phyloP scores from a whole-genome alignment of 2,329 filamentous ascomycete genomes.

The Coniochaeta prunicola region DNA sequence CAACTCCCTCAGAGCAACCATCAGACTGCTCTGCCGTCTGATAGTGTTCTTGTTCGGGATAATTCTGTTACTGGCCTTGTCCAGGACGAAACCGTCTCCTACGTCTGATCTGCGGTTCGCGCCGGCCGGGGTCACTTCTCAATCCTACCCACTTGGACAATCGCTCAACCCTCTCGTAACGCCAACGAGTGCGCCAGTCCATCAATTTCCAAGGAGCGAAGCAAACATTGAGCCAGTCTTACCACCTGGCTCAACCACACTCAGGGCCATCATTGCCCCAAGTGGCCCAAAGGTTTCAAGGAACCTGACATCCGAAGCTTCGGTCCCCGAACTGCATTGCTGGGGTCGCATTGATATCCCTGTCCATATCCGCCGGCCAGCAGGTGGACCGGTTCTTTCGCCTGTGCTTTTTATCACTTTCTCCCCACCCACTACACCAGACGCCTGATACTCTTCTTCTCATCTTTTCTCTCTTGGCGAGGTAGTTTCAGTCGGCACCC shows the following conservation, averaged over 20 bases:
- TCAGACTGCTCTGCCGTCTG: constrained; percentile 20
- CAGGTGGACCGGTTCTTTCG: constrained; percentile 3
- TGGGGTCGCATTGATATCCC: constrained; percentile 7
- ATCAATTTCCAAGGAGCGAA: constrained; percentile 2
- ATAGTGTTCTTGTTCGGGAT: constrained; percentile 18
- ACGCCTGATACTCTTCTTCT: constrained; percentile 15
- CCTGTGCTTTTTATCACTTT: constrained; percentile 30
- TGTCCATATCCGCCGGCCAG: constrained; percentile 14
- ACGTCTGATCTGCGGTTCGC: constrained; percentile 26
- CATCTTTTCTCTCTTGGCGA: constrained; percentile 29
- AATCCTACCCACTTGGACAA: neutral
- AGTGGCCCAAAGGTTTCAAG: constrained; percentile 29
- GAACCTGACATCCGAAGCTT: constrained; percentile 29
- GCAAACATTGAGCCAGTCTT: neutral
- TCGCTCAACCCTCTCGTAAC: neutral
- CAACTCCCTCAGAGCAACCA: constrained; percentile 24
- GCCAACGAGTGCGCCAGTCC: constrained; percentile 5
- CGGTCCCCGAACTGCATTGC: constrained; percentile 13
- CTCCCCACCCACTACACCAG: constrained; percentile 18
- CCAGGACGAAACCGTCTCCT: constrained; percentile 36
- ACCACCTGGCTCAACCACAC: constrained; percentile 4
- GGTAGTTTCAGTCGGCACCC: constrained; percentile 34
- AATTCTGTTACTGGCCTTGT: constrained; percentile 28
- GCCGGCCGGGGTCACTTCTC: neutral
- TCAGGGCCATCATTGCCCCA: constrained; percentile 15